phyloP scores from a whole-genome alignment of 331 rosid genomes.

The Stylosanthes scabra region DNA sequence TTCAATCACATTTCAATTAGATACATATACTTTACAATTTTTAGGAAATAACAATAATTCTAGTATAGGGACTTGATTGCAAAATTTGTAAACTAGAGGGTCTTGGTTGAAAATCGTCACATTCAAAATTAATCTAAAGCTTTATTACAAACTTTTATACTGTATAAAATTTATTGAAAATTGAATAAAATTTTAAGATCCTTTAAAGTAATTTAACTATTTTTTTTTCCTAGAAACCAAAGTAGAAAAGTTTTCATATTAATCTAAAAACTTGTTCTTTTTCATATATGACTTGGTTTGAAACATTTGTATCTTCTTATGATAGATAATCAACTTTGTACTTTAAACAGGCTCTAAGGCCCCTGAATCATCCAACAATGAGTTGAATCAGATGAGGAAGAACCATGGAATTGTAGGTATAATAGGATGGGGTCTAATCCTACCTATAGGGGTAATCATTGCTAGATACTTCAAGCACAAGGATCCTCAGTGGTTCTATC shows the following conservation, averaged over 20 bases:
- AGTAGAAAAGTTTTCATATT: background rate
- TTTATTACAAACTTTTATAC: too few species aligned
- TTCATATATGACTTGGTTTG: conserved; percentile 12
- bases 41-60: too few species aligned
- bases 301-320: conserved; percentile 7
- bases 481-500: conserved; percentile 94
- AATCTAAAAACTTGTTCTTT: background rate
- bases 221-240: background rate
- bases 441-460: conserved; percentile 87
- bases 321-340: conserved; percentile 1
- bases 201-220: too few species aligned
- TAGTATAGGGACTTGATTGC: too few species aligned
- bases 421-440: conserved; percentile 90
- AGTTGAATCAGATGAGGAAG: conserved; percentile 67
- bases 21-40: too few species aligned
- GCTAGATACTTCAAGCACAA: conserved; percentile 94
- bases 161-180: too few species aligned
- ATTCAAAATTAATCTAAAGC: too few species aligned
- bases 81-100: too few species aligned
- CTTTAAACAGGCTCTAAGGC: conserved; percentile 56
- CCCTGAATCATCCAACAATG: conserved; percentile 36
- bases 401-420: conserved; percentile 87
- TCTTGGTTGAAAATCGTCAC: too few species aligned
- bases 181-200: too few species aligned
- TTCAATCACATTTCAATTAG: too few species aligned